Evolutionary conservation across 805 yeast genomes (phyloP).

Genomic region (Teunomyces aglyptinius): DNA sequence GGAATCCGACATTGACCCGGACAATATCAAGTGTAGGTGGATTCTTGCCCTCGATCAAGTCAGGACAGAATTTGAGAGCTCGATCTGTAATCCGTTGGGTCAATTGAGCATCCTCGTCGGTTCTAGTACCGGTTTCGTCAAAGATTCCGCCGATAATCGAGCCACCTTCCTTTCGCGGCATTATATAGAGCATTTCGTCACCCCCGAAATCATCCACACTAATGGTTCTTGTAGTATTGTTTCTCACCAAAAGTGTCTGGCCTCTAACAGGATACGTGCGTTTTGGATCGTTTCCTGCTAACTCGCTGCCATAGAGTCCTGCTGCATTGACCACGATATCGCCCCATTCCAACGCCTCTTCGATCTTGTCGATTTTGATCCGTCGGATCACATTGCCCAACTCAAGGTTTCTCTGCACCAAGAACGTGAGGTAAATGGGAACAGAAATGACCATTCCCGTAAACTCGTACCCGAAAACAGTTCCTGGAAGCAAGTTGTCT

Average conservation of each 20-base stretch:
- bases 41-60: slow-evolving; percentile 31
- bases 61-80: slow-evolving; percentile 44
- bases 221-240: slow-evolving; percentile 30
- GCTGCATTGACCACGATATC: slow-evolving; percentile 57
- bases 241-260: slow-evolving; percentile 53
- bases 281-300: slow-evolving; percentile 44
- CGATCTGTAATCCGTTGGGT: slow-evolving; percentile 46
- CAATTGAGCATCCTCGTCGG: slow-evolving; percentile 38
- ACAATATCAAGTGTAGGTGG: slow-evolving; percentile 30
- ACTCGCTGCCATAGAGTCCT: slow-evolving; percentile 47
- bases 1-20: slow-evolving; percentile 33
- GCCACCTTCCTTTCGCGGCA: slow-evolving; percentile 78
- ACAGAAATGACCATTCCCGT: slow-evolving; percentile 61
- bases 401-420: slow-evolving; percentile 44
- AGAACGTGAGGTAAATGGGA: slow-evolving; percentile 52
- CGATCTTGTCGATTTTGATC: slow-evolving; percentile 38
- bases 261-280: slow-evolving; percentile 56
- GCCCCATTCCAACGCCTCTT: slow-evolving; percentile 47
- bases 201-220: slow-evolving; percentile 35
- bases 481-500: slow-evolving; percentile 41
- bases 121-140: slow-evolving; percentile 11
- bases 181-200: slow-evolving; percentile 52
- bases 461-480: slow-evolving; percentile 45
- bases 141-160: slow-evolving; percentile 61
- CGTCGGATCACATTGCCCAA: slow-evolving; percentile 51